Evolutionary conservation across 176 grass and related monocot species (phyloP).

Genomic region (Luzula sylvatica): DNA sequence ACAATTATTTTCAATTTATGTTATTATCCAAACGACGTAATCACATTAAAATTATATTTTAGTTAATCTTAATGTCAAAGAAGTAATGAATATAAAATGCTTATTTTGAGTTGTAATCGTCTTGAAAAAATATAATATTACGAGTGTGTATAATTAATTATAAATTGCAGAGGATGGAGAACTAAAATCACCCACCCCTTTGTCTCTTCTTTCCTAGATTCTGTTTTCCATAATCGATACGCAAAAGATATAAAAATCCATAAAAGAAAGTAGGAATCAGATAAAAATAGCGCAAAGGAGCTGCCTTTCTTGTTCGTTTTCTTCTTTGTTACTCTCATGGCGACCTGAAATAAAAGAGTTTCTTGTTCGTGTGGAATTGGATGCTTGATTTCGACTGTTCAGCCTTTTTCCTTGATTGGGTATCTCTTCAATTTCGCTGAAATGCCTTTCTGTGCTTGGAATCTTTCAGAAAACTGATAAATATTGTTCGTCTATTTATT

Average conservation of each 20-base stretch:
- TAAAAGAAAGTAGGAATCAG: neutral
- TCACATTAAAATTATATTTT: no score
- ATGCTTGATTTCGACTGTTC: slow-evolving; percentile 12
- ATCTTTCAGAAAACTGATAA: neutral
- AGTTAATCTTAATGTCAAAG: no score
- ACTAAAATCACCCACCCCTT: neutral
- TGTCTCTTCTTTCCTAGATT: slow-evolving; percentile 8
- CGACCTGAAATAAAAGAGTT: neutral
- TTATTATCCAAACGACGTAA: no score
- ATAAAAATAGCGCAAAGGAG: slow-evolving; percentile 2
- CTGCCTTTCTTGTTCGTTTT: neutral
- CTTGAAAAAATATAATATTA: no score
- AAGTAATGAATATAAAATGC: no score
- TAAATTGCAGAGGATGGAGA: neutral
- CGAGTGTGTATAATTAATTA: no score
- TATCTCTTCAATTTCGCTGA: slow-evolving; percentile 10
- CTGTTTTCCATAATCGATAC: neutral
- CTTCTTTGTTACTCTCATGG: neutral
- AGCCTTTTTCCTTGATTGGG: slow-evolving; percentile 6
- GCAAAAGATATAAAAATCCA: neutral
- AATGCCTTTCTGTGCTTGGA: neutral
- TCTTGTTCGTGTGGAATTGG: no score
- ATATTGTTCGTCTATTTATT: neutral
- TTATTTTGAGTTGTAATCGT: no score
- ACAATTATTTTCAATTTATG: no score